A percentile compares a stretch with the other conserved stretches of the same genome.
Conservation (phyloP, 139 green algal species). For the Zygnema circumcarinatum region DNA sequence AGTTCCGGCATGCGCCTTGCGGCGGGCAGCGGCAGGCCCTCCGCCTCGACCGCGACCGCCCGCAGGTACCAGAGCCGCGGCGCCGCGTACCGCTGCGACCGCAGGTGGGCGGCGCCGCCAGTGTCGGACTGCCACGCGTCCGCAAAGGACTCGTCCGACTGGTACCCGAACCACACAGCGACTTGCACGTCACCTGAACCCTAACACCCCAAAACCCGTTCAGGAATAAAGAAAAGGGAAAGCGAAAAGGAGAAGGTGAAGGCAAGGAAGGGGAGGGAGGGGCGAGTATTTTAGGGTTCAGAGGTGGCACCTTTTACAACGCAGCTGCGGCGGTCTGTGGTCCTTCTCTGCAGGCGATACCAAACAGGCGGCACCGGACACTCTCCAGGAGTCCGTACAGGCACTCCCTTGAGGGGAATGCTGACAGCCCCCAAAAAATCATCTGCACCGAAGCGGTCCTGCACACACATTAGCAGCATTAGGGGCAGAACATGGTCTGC, state of each 20-base stretch:
- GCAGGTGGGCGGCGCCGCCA: constrained; percentile 18
- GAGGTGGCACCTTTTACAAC: no score
- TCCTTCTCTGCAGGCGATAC: background rate
- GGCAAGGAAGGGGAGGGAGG: no score
- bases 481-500: no score
- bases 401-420: constrained; percentile 15
- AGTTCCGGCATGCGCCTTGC: background rate
- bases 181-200: constrained; percentile 31
- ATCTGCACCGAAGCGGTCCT: constrained; percentile 11
- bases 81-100: constrained; percentile 10
- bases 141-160: constrained; percentile 28
- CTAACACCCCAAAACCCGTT: background rate
- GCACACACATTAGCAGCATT: background rate
- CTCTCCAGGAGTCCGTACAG: background rate
- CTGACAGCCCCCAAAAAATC: constrained; percentile 13
- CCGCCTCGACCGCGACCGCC: background rate
- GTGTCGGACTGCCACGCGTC: constrained; percentile 33
- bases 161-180: constrained; percentile 29
- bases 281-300: no score
- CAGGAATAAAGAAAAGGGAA: no score
- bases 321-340: no score
- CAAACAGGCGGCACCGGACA: background rate
- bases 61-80: constrained; percentile 36
- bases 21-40: background rate
- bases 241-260: no score